Base-by-base conservation (phyloP, 176 grass and related monocot species). In the Avena eriantha region DNA sequence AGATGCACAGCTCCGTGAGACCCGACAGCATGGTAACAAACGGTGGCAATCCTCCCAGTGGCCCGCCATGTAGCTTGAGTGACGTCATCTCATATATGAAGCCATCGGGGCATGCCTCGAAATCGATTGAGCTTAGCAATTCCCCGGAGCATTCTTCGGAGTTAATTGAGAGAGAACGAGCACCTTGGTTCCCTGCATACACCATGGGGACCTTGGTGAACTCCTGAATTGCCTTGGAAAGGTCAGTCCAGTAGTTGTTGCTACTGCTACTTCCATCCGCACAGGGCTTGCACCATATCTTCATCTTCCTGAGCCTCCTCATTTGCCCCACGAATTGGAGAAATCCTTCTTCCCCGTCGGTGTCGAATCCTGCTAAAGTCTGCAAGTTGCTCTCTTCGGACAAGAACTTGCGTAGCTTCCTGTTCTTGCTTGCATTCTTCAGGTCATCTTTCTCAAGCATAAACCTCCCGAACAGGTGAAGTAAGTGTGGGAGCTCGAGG, bases 391-490 rank as follows among this genome's bases (percentile, higher is more conserved):
- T 85, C 33, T 80, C 73, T 14, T 48, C 56, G 3, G 67, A 66
- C 5, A 84, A 57, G 18, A 84, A 89, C 35, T 74, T 80, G 2
- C 7, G 13, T 8, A 73, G 19, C 51, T 88, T 79, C 19, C 41
- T 23, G 0, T 14, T 46, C 21, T 73, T 47, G 17, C 17, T 21
- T 70, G 67, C 34, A 21, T 43, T 70, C 34, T 70, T 63, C 51
- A 78, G n/a, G 17, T 79, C 87, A 72, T 84, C 55, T 41, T n/a
- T 74, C 10, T 85, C 56, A 46, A 89, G 45, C 56, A 80, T 85
- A 18, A 89, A 73, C 12, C 79, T 84, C 53, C 87, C 76, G 47
- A 89, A 89, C 43, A 89, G 46, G 21, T 85, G 76, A 55, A 58
- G 51, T 65, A 89, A 56, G 76, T 89, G 87, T 19, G 82, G 76